phyloP scores from a whole-genome alignment of 306 rosid species.

The Leucaena leucocephala region DNA sequence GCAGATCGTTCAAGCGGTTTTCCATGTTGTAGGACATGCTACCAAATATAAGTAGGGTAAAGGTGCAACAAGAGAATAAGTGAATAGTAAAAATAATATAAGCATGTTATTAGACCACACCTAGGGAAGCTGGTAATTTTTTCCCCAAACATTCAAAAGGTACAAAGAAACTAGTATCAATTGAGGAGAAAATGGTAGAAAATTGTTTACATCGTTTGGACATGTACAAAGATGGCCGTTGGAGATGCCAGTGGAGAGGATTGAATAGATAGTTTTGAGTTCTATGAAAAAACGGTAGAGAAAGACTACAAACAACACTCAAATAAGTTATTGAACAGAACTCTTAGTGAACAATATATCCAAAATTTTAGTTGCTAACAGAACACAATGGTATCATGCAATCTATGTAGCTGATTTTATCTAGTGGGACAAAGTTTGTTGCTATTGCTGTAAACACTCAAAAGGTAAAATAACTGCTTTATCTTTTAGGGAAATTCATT shows the following conservation, averaged over 20 bases:
- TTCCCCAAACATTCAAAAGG: not conserved
- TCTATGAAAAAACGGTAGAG: no score
- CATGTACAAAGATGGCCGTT: not conserved
- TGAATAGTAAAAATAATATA: conserved; percentile 16
- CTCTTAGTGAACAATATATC: not conserved
- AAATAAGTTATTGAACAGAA: not conserved
- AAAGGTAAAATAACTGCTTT: not conserved
- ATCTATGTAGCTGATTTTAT: not conserved
- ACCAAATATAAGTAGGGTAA: conserved; percentile 39
- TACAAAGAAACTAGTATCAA: not conserved
- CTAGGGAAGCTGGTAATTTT: not conserved
- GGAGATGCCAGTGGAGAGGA: not conserved
- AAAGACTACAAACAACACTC: no score
- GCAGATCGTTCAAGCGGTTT: conserved; percentile 74
- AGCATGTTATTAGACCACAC: conserved; percentile 18
- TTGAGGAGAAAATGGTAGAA: not conserved
- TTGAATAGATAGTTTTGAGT: not conserved
- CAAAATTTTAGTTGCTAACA: not conserved
- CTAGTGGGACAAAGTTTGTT: not conserved
- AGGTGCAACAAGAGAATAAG: conserved; percentile 25
- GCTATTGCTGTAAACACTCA: not conserved
- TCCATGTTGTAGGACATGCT: conserved; percentile 90
- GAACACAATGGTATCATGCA: not conserved
- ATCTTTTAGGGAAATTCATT: not conserved
- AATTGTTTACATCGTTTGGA: no score